Base-by-base conservation (phyloP, 2,329 filamentous ascomycete genomes). In the Bipolaris zeicola region DNA sequence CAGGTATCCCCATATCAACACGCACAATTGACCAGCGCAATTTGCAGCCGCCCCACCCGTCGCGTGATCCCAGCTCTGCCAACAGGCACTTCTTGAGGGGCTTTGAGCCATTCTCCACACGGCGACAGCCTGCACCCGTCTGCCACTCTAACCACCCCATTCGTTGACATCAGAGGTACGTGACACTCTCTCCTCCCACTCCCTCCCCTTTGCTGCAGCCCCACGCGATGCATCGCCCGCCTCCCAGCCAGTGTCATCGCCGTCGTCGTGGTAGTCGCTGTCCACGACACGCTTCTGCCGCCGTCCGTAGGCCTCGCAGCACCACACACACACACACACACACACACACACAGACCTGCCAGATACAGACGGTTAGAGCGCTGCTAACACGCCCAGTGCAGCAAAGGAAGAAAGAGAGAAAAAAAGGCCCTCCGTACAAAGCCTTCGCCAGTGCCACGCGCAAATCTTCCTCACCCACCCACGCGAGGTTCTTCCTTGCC, bases 31-130 rank as follows among this genome's bases (percentile, higher is more conserved):
- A 74, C 66, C 50, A 54, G 48, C 52, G 53, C 65, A 55, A 55
- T 55, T 57, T 57, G 63, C 60, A 67, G 58, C 57, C 55, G 65
- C 64, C 64, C 61, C 55, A 50, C 59, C 55, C 67, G 70, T 74
- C 72, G 69, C 70, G 70, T 72, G 66, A 66, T 70, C 69, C 65
- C 66, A 63, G 41, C 63, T 63, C 59, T 67, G 66, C 72, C 68
- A 67, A 62, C 66, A 67, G 68, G 70, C 65, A 66, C 67, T 68
- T 73, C 68, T 47, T 73, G 72, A 75, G 71, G 74, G 74, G 72
- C 74, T 75, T 74, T 58, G 72, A 74, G 74, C 74, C 74, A 73
- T 73, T 66, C 66, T 70, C 64, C 66, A 58, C 62, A 63, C 67
- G 58, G 63, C 68, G 61, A 69, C 62, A 65, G 63, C 62, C 62